Percentiles rank a stretch among this genome's conserved stretches.
These are phyloP conservation scores for Phalaenopsis hybrid DNA, from an alignment of 116 monocot genomes.

Conservation along the genomic window DNA sequence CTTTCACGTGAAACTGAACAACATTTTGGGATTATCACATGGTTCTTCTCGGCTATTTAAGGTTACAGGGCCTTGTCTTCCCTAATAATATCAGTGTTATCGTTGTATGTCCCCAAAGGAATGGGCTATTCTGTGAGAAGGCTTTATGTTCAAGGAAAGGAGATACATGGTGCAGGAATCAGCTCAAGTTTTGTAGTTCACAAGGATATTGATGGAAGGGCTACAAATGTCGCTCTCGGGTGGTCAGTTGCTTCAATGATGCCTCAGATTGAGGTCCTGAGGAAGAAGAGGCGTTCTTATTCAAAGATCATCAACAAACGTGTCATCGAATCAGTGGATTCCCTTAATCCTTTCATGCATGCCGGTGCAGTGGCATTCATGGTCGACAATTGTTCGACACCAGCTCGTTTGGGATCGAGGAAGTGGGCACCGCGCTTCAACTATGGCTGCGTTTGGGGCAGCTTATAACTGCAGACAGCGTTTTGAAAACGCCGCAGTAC, in stretches of 20 bases:
- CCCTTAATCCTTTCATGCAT: conserved; percentile 96
- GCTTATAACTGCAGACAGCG: no score
- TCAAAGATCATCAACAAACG: conserved; percentile 96
- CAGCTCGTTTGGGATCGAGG: conserved; percentile 74
- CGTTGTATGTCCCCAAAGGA: conserved; percentile 89
- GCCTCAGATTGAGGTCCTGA: conserved; percentile 67
- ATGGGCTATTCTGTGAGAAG: conserved; percentile 97
- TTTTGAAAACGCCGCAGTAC: no score
- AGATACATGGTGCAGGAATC: conserved; percentile 92
- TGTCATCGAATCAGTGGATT: conserved; percentile 94
- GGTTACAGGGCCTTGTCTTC: conserved; percentile 76
- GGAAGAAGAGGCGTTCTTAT: conserved; percentile 88
- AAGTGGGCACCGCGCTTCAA: conserved; percentile 96
- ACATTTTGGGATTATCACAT: conserved; percentile 90
- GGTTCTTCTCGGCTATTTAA: conserved; percentile 88
- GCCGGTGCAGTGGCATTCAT: conserved; percentile 93
- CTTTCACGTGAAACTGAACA: conserved; percentile 96
- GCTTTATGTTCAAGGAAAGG: conserved; percentile 95
- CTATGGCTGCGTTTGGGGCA: conserved; percentile 16
- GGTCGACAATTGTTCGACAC: conserved; percentile 96
- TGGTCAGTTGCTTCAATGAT: conserved; percentile 75
- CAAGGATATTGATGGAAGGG: conserved; percentile 90
- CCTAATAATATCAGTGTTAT: conserved; percentile 92
- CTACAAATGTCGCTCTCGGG: conserved; percentile 89
- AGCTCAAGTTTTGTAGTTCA: conserved; percentile 97